Evolutionary conservation across 129 eudicot species (phyloP), one percentile per base, ranked within the genome.

Genomic region (Lonicera japonica): DNA sequence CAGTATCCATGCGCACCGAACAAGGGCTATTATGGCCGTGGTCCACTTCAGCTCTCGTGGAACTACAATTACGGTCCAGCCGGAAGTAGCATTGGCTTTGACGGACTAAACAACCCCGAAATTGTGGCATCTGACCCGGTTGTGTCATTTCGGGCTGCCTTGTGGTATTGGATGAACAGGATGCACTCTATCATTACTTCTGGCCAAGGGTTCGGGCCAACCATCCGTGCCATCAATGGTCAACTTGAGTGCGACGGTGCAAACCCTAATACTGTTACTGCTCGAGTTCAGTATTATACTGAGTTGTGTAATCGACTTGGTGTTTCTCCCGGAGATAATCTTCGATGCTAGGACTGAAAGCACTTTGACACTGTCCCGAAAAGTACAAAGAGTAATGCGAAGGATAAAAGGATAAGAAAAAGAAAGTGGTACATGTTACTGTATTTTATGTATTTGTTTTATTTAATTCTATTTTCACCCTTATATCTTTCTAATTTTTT

Each of bases 141-240:
- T 29, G 6, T 29, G 6, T 29, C 36, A 29, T 29, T 29, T 6
- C 2, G 36, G 9, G 0, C 41, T 24, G 40, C 62, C 41, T 24
- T 57, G 43, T 57, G 62, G 41, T 57, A 2, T 57, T 57, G 62
- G 62, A 57, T 57, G 62, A 57, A 24, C 41, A 57, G 13, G 4
- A 41, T 57, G 11, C 41, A 57, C 41, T 3, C 62, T 11, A 24
- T 24, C 62, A 57, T 57, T 1, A 24, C 62, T 57, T 57, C 62
- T 2, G 43, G 43, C 21, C 62, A 57, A 57, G 62, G 62, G 9
- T 24, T 57, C 20, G 62, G 62, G 41, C 36, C 36, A 29, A 29
- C 36, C 2, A 29, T 29, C 36, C 36, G 36, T 29, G 36, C 36
- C 36, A 29, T 54, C 24, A 57, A 24, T 19, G 43, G 21, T n/a